phyloP scores from a whole-genome alignment of 495 filamentous ascomycete genomes.

The Aspergillus campestris region DNA sequence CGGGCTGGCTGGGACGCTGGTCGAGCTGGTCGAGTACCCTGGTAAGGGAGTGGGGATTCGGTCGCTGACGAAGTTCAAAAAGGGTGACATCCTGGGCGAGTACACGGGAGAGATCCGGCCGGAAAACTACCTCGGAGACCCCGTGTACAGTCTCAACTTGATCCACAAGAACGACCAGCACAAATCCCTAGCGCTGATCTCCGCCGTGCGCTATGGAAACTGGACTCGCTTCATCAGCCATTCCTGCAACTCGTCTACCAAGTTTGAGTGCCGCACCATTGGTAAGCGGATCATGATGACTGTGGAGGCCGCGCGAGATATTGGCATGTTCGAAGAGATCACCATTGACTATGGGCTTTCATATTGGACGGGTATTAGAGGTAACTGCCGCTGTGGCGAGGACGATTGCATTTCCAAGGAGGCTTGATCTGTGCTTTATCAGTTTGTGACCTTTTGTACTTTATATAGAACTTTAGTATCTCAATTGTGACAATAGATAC shows the following conservation, averaged over 20 bases:
- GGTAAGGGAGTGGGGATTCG: conserved; percentile 27
- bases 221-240: conserved; percentile 69
- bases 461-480: too few relatives aligned
- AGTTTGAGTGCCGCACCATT: conserved; percentile 11
- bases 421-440: too few relatives aligned
- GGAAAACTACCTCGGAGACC: background rate
- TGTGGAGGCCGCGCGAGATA: conserved; percentile 16
- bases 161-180: background rate
- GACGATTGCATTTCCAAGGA: background rate
- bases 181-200: background rate
- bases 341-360: conserved; percentile 22
- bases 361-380: conserved; percentile 14
- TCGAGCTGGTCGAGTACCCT: conserved; percentile 27
- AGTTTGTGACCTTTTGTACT: too few relatives aligned
- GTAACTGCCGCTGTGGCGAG: conserved; percentile 12
- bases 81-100: conserved; percentile 20
- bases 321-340: conserved; percentile 26
- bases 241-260: conserved; percentile 49
- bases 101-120: conserved; percentile 24
- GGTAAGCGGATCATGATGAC: conserved; percentile 16
- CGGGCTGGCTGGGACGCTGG: conserved; percentile 11
- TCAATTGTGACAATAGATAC: too few relatives aligned
- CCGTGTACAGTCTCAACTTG: conserved; percentile 6
- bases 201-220: conserved; percentile 23
- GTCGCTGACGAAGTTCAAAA: conserved; percentile 17